Evolutionary conservation across 345 rosid species (phyloP), one percentile per base, ranked within the genome.

Genomic region (Bruguiera parviflora): DNA sequence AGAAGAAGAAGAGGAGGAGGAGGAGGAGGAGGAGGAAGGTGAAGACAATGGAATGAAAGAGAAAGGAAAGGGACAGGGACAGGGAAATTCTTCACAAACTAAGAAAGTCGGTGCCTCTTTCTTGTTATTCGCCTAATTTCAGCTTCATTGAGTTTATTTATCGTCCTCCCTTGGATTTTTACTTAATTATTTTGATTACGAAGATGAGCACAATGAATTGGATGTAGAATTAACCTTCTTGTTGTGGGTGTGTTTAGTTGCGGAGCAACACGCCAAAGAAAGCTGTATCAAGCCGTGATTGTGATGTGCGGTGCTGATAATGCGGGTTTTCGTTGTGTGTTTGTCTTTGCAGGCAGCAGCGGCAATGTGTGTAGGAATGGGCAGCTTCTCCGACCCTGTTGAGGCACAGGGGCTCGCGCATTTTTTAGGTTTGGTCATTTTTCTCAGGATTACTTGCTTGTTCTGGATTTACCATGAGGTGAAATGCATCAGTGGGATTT

Each of bases 351-450:
- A 95, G 99, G 99, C 99, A 51, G 99, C 99, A 49, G 99, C 99
- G 51, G 99, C 99, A 66, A 90, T 95, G 99, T 92, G 96, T 76
- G 97, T 95, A 28, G 91, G 88, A 63, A 85, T 92, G 85, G 99
- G 99, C 22, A 95, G 99, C 89, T 92, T 95, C 83, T 85, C 83
- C 75, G 99, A 95, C 70, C 99, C 99, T 72, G 71, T 77, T 9
- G 96, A 92, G 79, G 96, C 96, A n/a, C 97, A 92, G 83, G 99
- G 99, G 29, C 83, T 95, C 4, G 96, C 96, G 67, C 99, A 95
- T 81, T 95, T 95, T 86, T 86, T 95, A 85, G 98, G 98, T 95
- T 72, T 46, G 66, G 5, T 71, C 61, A 25, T 72, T 53, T 69
- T 58, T 27, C 58, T 31, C 11, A 2, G 0, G 59, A 55, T 64